Evolutionary conservation across 441 rosid species (phyloP).

Genomic region (Macaranga tanarius): DNA sequence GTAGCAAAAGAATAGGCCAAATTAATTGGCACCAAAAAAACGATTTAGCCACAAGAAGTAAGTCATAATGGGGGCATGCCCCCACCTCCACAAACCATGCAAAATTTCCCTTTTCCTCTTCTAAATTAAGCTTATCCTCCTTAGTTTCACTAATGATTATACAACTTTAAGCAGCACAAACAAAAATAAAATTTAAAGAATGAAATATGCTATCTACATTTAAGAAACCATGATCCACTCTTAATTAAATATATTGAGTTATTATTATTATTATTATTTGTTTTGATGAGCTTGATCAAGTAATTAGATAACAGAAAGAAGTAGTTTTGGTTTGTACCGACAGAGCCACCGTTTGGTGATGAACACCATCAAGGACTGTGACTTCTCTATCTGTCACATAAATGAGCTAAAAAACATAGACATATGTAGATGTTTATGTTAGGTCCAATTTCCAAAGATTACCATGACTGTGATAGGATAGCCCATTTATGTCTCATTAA

Average conservation of each 20-base stretch:
- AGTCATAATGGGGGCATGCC: neutral
- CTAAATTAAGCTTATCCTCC: conserved; percentile 1
- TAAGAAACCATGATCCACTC: no score
- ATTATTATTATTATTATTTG: no score
- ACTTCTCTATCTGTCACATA: conserved; percentile 15
- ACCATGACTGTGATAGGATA: no score
- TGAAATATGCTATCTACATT: no score
- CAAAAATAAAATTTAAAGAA: no score
- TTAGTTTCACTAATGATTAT: neutral
- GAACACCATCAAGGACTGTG: neutral
- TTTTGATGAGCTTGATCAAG: no score
- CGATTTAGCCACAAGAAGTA: no score
- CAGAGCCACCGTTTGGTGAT: conserved; percentile 10
- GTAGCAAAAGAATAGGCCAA: no score
- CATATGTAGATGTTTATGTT: neutral
- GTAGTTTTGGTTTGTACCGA: neutral
- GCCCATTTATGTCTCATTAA: no score
- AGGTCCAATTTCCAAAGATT: conserved; percentile 37
- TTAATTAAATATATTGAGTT: no score
- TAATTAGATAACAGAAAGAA: no score
- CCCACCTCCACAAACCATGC: neutral
- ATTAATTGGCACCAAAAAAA: no score
- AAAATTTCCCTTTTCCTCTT: neutral
- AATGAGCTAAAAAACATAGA: conserved; percentile 17
- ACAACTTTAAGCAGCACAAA: neutral